Percentiles rank a stretch among this genome's conserved stretches.
Evolutionary conservation across 108 stramenopile genomes (phyloP).

Genomic region (Nitzschia sp.): DNA sequence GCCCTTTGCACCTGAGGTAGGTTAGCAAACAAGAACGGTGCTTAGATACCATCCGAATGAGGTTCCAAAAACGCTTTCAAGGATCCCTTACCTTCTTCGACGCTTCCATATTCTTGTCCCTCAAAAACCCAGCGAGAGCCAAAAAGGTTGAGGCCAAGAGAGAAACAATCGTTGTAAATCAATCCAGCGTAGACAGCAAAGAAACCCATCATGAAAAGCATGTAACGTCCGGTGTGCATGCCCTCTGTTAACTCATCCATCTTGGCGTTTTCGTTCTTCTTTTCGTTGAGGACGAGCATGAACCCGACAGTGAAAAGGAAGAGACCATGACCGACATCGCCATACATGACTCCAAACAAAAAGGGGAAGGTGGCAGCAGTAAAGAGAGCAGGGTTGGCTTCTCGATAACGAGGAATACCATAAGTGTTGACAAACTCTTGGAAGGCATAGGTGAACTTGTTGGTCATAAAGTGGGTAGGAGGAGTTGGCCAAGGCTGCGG

Average conservation of each 20-base stretch:
- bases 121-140: slow-evolving; percentile 83
- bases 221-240: slow-evolving; percentile 91
- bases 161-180: slow-evolving; percentile 98
- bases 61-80: too few species aligned
- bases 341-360: slow-evolving; percentile 99
- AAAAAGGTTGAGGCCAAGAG: slow-evolving; percentile 94
- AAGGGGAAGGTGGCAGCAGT: slow-evolving; percentile 99
- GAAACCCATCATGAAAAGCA: slow-evolving; percentile 98
- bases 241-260: slow-evolving; percentile 90
- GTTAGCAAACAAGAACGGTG: too few species aligned
- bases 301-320: slow-evolving; percentile 85
- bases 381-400: slow-evolving; percentile 98
- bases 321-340: slow-evolving; percentile 97
- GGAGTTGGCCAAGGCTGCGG: slow-evolving; percentile 93
- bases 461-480: slow-evolving; percentile 96
- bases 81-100: too few species aligned
- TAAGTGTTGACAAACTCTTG: slow-evolving; percentile 99
- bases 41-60: too few species aligned
- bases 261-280: slow-evolving; percentile 75
- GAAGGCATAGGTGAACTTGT: slow-evolving; percentile 94
- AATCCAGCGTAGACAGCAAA: slow-evolving; percentile 97
- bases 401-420: slow-evolving; percentile 97
- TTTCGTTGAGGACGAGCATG: slow-evolving; percentile 82
- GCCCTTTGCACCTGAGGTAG: slow-evolving; percentile 69
- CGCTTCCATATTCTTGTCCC: slow-evolving; percentile 54